These are phyloP conservation scores for Xylaria grammica DNA, from an alignment of 495 filamentous ascomycete genomes.

Conservation along the genomic window DNA sequence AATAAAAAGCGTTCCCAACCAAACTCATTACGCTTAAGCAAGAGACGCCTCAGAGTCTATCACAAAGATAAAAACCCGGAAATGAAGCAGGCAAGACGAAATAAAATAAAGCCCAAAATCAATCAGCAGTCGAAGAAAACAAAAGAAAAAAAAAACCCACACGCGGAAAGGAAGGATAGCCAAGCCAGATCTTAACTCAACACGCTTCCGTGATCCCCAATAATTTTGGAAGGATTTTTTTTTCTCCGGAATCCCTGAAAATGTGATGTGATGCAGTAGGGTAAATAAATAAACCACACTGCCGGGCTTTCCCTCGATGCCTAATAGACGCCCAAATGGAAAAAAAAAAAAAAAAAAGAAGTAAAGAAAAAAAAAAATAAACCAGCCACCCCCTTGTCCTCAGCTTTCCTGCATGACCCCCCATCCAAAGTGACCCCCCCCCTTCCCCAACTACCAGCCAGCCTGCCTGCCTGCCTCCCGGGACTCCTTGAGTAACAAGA, in stretches of 20 bases:
- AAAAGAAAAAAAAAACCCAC: conserved; percentile 13
- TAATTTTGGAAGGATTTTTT: not conserved
- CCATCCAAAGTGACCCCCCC: not conserved
- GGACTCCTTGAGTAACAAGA: not conserved
- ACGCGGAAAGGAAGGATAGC: no score
- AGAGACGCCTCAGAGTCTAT: conserved; percentile 42
- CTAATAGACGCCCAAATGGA: conserved; percentile 19
- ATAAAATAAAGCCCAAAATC: not conserved
- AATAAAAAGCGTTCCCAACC: conserved; percentile 8
- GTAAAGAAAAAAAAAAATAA: not conserved
- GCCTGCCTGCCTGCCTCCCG: conserved; percentile 10
- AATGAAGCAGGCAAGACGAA: not conserved
- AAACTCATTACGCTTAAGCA: conserved; percentile 27
- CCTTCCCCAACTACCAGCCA: conserved; percentile 17
- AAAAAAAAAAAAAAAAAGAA: not conserved
- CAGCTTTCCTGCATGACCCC: conserved; percentile 13
- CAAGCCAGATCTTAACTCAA: conserved; percentile 24
- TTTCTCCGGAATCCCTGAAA: conserved; percentile 1
- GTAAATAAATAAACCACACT: conserved; percentile 12
- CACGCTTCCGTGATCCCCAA: conserved; percentile 14
- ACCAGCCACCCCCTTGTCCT: conserved; percentile 9
- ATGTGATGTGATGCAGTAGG: conserved; percentile 15
- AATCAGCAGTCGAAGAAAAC: not conserved
- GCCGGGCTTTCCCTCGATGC: conserved; percentile 17
- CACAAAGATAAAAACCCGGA: conserved; percentile 37